phyloP scores from a whole-genome alignment of 2,329 filamentous ascomycete species.

The Metarhizium anisopliae region DNA sequence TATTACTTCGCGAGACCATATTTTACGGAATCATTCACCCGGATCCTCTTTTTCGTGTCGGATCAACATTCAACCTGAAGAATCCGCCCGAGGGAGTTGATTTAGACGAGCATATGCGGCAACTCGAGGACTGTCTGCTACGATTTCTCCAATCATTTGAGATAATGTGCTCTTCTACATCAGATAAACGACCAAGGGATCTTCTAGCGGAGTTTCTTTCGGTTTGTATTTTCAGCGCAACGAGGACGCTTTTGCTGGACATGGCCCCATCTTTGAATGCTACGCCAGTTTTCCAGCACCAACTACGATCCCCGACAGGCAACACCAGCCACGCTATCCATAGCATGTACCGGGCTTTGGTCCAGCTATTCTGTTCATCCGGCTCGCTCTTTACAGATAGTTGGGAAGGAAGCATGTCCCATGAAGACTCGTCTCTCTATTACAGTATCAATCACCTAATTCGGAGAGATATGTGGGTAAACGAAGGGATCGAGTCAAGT shows the following conservation, averaged over 20 bases:
- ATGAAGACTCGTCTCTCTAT: constrained; percentile 34
- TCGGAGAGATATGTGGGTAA: constrained; percentile 36
- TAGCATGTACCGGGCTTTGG: constrained; percentile 23
- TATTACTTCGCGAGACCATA: constrained; percentile 44
- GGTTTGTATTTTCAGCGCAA: constrained; percentile 49
- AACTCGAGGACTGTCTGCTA: constrained; percentile 40
- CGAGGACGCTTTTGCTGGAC: constrained; percentile 42
- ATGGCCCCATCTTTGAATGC: constrained; percentile 15
- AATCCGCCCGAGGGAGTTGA: constrained; percentile 33
- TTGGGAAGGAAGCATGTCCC: constrained; percentile 29
- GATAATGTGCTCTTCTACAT: constrained; percentile 20
- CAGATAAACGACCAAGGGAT: constrained; percentile 30
- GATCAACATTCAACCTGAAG: constrained; percentile 14
- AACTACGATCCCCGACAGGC: neutral
- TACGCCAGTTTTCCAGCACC: neutral
- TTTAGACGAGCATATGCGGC: constrained; percentile 35
- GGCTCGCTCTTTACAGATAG: constrained; percentile 37
- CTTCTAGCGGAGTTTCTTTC: constrained; percentile 46
- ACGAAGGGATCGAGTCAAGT: constrained; percentile 35
- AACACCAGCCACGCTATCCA: constrained; percentile 4
- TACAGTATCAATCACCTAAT: constrained; percentile 34
- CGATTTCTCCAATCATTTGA: constrained; percentile 47
- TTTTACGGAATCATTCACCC: constrained; percentile 45
- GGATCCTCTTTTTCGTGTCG: constrained; percentile 31
- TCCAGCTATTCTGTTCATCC: constrained; percentile 36